Percentiles rank a stretch among this genome's conserved stretches.
These are phyloP conservation scores for Nigrospora sphaerica DNA, from an alignment of 2,329 filamentous ascomycete genomes.

Conservation along the genomic window DNA sequence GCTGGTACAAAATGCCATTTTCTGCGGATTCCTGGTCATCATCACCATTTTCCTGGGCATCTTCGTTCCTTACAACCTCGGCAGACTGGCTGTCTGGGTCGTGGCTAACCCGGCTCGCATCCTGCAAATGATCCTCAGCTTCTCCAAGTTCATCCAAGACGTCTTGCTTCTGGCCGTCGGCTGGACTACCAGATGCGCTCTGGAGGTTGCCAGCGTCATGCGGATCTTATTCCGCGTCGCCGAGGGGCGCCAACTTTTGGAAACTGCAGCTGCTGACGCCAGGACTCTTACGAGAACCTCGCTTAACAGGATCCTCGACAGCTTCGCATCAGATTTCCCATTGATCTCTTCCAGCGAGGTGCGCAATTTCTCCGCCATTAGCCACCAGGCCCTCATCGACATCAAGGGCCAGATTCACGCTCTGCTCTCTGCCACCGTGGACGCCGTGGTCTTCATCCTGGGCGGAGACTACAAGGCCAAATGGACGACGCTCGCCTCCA, in stretches of 20 bases:
- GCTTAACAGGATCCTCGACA: constrained; percentile 38
- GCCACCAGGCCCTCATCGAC: constrained; percentile 59
- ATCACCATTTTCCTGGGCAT: constrained; percentile 80
- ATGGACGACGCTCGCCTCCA: constrained; percentile 10
- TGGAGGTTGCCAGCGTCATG: constrained; percentile 32
- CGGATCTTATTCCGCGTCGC: constrained; percentile 25
- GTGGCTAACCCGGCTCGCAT: constrained; percentile 74
- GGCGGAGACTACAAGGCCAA: constrained; percentile 32
- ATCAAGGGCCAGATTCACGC: constrained; percentile 47
- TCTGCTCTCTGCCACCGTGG: constrained; percentile 30
- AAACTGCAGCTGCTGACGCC: constrained; percentile 13
- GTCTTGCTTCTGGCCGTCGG: constrained; percentile 59
- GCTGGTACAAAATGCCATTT: constrained; percentile 89
- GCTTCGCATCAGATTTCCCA: constrained; percentile 42
- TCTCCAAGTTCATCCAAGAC: constrained; percentile 77
- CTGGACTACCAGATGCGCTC: constrained; percentile 34
- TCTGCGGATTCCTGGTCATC: constrained; percentile 84
- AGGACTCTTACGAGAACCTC: constrained; percentile 13
- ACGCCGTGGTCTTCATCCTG: constrained; percentile 34
- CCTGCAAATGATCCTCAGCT: constrained; percentile 62
- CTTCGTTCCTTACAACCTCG: constrained; percentile 87
- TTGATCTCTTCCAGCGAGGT: constrained; percentile 53
- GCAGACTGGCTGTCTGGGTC: constrained; percentile 74
- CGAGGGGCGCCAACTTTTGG: constrained; percentile 14
- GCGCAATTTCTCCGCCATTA: constrained; percentile 69